Evolutionary conservation across 768 basidiomycete genomes (phyloP), one percentile per base, ranked within the genome.

Genomic region (Leccinum aurantiacum): DNA sequence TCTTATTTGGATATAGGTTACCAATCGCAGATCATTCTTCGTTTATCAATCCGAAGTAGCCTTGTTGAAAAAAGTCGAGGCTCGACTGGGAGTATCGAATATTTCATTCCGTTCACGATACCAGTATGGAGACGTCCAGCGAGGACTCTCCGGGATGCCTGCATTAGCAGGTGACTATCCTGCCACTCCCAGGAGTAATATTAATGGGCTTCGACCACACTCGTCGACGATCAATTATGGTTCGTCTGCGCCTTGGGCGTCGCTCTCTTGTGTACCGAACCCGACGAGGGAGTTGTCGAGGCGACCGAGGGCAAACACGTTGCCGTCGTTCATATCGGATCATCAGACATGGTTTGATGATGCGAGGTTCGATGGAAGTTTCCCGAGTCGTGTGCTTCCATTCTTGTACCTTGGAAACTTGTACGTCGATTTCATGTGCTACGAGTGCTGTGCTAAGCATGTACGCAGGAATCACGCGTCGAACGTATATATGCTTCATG

Each of bases 331-430:
- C 59, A 80, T 80, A 22, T 80, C 82, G 22, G 88, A 91, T 68
- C 91, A 93, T 68, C 86, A 91, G 74, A 81, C 87, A n/a, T 98
- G 95, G 95, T 97, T 98, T 76, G 89, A 94, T 67, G 93, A 95
- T 71, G 84, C 86, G 35, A 77, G 91, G 61, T 98, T 98, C 71
- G 95, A 98, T 72, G 95, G 96, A 49, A 93, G 91, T 68, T 95
- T 98, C 78, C 96, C 96, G 15, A 93, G 91, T 68, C 82, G 95
- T 24, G 94, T 98, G 62, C 74, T 97, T 61, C 93, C 93, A 58
- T 95, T 93, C 76, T 80, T 98, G 71, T 95, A 95, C 73, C 82
- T 95, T n/a, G 93, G 95, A 37, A 95, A 97, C 73, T 68, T 97
- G 93, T 94, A 71, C 74, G 93, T 88, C 11, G 58, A 67, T 60